A percentile compares a stretch with the other conserved stretches of the same genome.
phyloP scores from a whole-genome alignment of 2,329 filamentous ascomycete species.

The Xylaria hypoxylon region DNA sequence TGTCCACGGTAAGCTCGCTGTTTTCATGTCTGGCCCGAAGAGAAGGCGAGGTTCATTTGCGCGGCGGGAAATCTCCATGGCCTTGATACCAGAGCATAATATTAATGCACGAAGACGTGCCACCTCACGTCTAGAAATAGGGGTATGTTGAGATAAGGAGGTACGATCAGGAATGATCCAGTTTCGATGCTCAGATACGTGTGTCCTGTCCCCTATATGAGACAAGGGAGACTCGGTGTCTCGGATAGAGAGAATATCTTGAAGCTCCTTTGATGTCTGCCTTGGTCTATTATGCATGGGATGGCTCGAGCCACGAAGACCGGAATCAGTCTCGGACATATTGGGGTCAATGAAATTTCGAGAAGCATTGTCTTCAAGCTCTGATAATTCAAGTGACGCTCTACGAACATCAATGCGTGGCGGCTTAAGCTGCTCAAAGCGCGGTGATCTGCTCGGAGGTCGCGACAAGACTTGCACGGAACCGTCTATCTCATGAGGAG shows the following conservation, averaged over 20 bases:
- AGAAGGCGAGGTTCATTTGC: slow-evolving; percentile 63
- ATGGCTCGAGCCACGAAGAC: slow-evolving; percentile 44
- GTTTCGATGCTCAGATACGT: slow-evolving; percentile 49
- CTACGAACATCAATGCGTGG: slow-evolving; percentile 61
- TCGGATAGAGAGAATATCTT: slow-evolving; percentile 50
- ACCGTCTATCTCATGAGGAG: slow-evolving; percentile 37
- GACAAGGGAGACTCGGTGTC: slow-evolving; percentile 31
- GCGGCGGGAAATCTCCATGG: slow-evolving; percentile 79
- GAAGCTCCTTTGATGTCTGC: slow-evolving; percentile 53
- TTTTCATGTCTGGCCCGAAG: slow-evolving; percentile 47
- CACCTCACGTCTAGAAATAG: slow-evolving; percentile 76
- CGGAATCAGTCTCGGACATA: slow-evolving; percentile 55
- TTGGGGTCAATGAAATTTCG: slow-evolving; percentile 50
- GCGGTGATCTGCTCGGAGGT: slow-evolving; percentile 57
- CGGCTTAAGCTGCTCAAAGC: slow-evolving; percentile 62
- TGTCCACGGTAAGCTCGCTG: slow-evolving; percentile 54
- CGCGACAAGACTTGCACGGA: slow-evolving; percentile 44
- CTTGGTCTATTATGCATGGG: slow-evolving; percentile 50
- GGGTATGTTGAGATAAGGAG: slow-evolving; percentile 53
- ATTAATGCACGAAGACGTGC: slow-evolving; percentile 82
- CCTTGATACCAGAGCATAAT: slow-evolving; percentile 88
- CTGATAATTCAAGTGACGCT: slow-evolving; percentile 55
- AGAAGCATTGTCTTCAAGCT: slow-evolving; percentile 38
- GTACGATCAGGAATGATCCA: slow-evolving; percentile 65
- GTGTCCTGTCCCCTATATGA: slow-evolving; percentile 28